Base-by-base conservation (phyloP, 768 basidiomycete species). In the Kwoniella botswanensis region DNA sequence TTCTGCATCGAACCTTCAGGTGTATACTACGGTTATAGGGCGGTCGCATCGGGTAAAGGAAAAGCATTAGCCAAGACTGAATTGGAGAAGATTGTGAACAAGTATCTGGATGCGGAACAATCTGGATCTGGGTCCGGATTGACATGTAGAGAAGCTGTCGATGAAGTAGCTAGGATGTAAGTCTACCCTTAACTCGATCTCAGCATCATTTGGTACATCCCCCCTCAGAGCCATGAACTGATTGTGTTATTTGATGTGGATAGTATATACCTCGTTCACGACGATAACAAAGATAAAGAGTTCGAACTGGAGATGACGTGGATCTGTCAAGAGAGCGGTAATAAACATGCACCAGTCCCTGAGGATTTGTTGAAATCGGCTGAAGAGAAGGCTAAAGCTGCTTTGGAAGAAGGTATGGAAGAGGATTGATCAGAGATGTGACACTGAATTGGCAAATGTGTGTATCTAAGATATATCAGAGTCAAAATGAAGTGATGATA, bases 301-400 rank as follows among this genome's bases (percentile, higher is more conserved):
- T 98, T 99, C 74, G 97, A 98, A 82, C 88, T 99, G 29, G 97
- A 99, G 85, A 89, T 99, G 88, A 92, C 94, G 44, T 99, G 97
- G 97, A 90, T 98, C 69, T 89, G 94, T 50, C 87, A 89, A 43
- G 93, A 96, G 84, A 92, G 91, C 42, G 88, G 90, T 41, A 89
- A 89, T 64, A 82, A 90, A 59, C 94, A 98, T 84, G 86, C 89
- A 26, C 88, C 89, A 26, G 93, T 99, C 65, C 97, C 97, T 58
- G 88, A 88, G 71, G 94, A 94, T 42, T 86, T 98, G 69, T 86
- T 90, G 55, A 88, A 88, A 24, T 93, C 95, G 80, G 97, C 95
- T 41, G 92, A 97, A 82, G 86, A 86, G 67, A 90, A 91, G 82
- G 97, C 94, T 21, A 93, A 92, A 86, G 92, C 90, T 57, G 89